Evolutionary conservation across 75 land plant species (phyloP).

Genomic region (Pinus albicaulis): DNA sequence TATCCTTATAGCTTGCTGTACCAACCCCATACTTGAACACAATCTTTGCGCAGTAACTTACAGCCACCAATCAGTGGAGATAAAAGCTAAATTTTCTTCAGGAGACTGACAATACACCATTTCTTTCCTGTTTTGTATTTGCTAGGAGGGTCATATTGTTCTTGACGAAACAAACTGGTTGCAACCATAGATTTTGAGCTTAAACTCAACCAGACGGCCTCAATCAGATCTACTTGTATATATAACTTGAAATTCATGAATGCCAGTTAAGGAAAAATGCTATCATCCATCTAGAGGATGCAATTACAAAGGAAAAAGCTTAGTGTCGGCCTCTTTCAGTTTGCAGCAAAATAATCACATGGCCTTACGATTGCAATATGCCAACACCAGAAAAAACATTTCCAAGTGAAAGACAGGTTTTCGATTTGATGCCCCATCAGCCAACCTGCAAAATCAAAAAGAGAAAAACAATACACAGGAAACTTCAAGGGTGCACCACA

Average conservation of each 20-base stretch:
- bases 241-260: not conserved
- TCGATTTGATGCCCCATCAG: not conserved
- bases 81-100: not conserved
- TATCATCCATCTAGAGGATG: not conserved
- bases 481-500: constrained; percentile 8
- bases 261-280: constrained; percentile 3
- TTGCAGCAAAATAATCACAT: not conserved
- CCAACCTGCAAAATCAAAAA: not conserved
- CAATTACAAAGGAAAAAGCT: not conserved
- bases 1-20: no score
- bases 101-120: not conserved
- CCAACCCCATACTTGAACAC: no score
- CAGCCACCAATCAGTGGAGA: constrained; percentile 2
- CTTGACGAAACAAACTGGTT: no score
- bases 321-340: not conserved
- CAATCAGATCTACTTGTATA: no score
- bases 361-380: not conserved
- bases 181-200: no score
- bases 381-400: constrained; percentile 2
- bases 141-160: no score
- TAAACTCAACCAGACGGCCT: no score
- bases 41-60: constrained; percentile 7
- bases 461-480: not conserved
- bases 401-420: not conserved
- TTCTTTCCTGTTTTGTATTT: not conserved